Base-by-base conservation (phyloP, 805 yeast species). In the Candida michaelii region DNA sequence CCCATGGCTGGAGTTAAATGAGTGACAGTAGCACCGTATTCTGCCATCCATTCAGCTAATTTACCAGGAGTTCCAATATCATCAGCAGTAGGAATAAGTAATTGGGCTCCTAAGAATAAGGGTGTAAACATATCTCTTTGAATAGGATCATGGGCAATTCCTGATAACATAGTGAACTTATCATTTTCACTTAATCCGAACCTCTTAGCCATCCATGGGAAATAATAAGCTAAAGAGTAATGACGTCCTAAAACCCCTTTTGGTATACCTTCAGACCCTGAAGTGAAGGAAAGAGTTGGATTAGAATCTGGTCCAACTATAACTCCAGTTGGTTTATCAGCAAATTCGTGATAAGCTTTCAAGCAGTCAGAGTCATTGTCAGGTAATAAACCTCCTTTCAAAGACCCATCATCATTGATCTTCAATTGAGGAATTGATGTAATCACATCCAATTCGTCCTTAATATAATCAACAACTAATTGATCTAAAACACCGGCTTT, bases 1-100 rank as follows among this genome's bases (percentile, higher is more conserved):
- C 99, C 99, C 99, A 95, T 93, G 5, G 99, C 99, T 4, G 99
- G 99, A 1, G 99, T 93, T 66, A 93, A 77, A 65, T 93, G 99
- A 1, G 99, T 93, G 1, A 93, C 97, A 1, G 97, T 84, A 19
- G 97, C 97, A 12, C 86, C 87, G 54, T 89, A 80, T 44, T 76
- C 81, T 25, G 83, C 79, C 96, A 93, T 90, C 99, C 99, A 93
- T 55, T 88, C 93, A 5, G 99, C 99, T 42, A 93, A 74, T 58
- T 85, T 82, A 23, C 99, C 99, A 5, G 99, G 99, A 3, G 99
- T 93, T 36, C 99, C 99, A 55, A 93, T 93, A 63, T 93, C 99
- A 63, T 93, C 97, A 13, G 89, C 82, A 11, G 97, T 90, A 39
- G 99, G 99, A 23, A 93, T 95, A 49, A 88, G 75, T 43, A 93